Evolutionary conservation across 495 filamentous ascomycete species (phyloP), one percentile per base, ranked within the genome.

Genomic region (Neohortaea acidophila): DNA sequence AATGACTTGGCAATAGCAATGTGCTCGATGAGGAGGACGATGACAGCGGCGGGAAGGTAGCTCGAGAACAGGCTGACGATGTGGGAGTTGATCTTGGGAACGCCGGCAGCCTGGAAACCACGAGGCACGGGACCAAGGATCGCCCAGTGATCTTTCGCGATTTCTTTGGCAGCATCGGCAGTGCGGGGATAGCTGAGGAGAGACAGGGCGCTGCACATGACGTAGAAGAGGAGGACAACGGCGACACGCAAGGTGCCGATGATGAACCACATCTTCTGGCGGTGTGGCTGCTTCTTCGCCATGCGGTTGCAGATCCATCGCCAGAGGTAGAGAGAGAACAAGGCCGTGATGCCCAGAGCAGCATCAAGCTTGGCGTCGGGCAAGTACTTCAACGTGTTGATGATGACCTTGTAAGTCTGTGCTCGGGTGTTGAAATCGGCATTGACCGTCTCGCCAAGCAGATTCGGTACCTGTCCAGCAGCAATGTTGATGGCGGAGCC

Each of bases 1-100:
- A 97, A 97, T 0, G 89, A 96, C 59, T 97, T 97, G 23, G 86
- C 84, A 44, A 97, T 97, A n/a, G 91, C 60, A 12, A 65, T 65
- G 40, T 65, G 62, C 58, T 97, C 89, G 49, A 97, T 94, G 31
- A 97, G 64, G 29, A 96, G 65, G 6, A 97, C 91, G 47, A 97
- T 94, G 30, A 94, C 80, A 0, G 77, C 72, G 12, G 78, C 79
- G 0, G 84, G 84, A 0, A 93, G 60, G 33, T 84, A 59, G 26
- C 57, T 58, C 8, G 65, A 58, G 52, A 84, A 83, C 6, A 70
- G 51, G 2, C 48, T 63, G 49, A 87, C 70, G 38, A 89, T 67
- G 0, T 61, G 55, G 0, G 60, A 63, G 48, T 79, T 72, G 39
- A 94, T 60, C 0, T 57, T 63, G 0, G 85, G 85, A n/a, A 78